Base-by-base conservation (phyloP, 768 basidiomycete genomes). In the Lepiota venenata region DNA sequence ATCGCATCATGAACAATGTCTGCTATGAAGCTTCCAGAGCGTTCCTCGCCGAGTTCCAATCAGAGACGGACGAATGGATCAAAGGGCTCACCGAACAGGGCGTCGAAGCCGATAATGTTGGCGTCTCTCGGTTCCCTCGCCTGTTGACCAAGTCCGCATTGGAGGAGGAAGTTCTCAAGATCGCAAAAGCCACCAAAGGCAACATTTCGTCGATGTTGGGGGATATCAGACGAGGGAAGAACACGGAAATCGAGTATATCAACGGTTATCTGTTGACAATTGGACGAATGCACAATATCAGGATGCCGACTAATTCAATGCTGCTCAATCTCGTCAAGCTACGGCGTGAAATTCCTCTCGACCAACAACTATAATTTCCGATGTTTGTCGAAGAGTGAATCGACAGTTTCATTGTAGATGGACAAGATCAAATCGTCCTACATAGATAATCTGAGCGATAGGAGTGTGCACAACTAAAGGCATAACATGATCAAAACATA, bases 161-260 rank as follows among this genome's bases (percentile, higher is more conserved):
- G 38, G 68, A 78, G 58, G 61, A 71, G 39, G 83, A 91, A 63
- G 83, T 85, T 29, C 47, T 77, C 45, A 77, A 78, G 16, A 79
- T 93, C 41, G 79, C 83, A 14, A 58, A 73, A 8, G 50, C 71
- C 20, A 95, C 91, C 3, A 71, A 69, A 39, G 70, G 71, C 12
- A 93, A 94, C 64, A 78, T 84, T 48, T 93, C 92, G 5, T 91
- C 88, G 14, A 97, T 93, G 82, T 74, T 93, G 15, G 66, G 74
- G 14, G 93, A 96, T 64, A 66, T 95, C 25, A 77, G 76, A 58
- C 68, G 69, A 29, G 85, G 85, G 40, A 71, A 73, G 48, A 57
- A 63, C 4, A 94, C 93, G 0, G 94, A 98, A 71, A 79, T 98
- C 20, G 81, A 87, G 15, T 90, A 73, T 61, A 74, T 97, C 61